Evolutionary conservation across 441 rosid species (phyloP).

Genomic region (Rhodomyrtus psidioides): DNA sequence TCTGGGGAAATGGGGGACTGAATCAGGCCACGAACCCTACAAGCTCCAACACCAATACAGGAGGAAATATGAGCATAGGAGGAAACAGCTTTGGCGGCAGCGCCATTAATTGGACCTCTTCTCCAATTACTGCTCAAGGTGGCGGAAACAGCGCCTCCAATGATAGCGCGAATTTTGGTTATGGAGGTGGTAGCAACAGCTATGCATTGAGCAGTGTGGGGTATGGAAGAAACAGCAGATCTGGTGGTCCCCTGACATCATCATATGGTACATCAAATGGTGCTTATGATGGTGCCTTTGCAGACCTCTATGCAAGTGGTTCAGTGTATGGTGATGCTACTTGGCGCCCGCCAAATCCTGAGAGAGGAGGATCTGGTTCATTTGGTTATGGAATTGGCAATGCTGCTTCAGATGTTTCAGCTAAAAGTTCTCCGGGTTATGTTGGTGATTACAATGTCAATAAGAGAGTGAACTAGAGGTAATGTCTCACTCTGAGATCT

Average conservation of each 20-base stretch:
- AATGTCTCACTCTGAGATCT: constrained; percentile 4
- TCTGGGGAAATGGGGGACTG: constrained; percentile 82
- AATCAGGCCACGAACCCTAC: constrained; percentile 45
- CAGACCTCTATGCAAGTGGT: constrained; percentile 38
- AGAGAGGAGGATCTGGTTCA: constrained; percentile 52
- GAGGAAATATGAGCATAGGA: constrained; percentile 50
- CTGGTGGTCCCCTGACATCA: constrained; percentile 41
- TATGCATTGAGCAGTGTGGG: constrained; percentile 56
- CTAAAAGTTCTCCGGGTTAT: constrained; percentile 76
- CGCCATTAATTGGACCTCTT: constrained; percentile 64
- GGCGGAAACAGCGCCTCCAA: constrained; percentile 50
- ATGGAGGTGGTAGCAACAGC: constrained; percentile 63
- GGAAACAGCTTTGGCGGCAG: constrained; percentile 46
- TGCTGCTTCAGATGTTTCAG: constrained; percentile 58
- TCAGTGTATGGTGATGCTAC: constrained; percentile 37
- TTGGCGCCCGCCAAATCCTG: constrained; percentile 60
- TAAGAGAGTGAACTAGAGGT: constrained; percentile 92
- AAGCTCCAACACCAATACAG: constrained; percentile 47
- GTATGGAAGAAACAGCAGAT: constrained; percentile 62
- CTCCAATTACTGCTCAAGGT: constrained; percentile 41
- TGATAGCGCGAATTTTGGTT: constrained; percentile 44
- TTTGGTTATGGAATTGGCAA: constrained; percentile 65
- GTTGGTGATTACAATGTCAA: constrained; percentile 82
- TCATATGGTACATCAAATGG: constrained; percentile 63
- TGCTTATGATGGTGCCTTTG: constrained; percentile 56